Conservation (phyloP, 2,329 filamentous ascomycete species). For the Penicillium griseofulvum region DNA sequence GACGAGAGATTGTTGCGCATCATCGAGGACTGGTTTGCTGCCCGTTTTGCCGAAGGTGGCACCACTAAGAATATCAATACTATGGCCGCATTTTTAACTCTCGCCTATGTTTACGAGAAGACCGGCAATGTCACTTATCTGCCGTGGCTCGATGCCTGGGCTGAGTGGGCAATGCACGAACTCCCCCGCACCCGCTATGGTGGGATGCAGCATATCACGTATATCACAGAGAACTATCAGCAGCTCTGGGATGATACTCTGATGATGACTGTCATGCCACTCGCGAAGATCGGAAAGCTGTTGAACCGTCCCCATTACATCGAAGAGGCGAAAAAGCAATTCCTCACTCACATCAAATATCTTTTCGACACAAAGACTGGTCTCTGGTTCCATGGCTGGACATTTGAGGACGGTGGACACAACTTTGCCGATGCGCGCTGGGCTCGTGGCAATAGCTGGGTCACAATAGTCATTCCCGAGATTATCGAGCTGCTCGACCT, state of each 20-base stretch:
- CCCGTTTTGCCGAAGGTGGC: slow-evolving; percentile 65
- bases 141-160: slow-evolving; percentile 77
- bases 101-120: slow-evolving; percentile 75
- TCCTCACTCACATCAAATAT: slow-evolving; percentile 75
- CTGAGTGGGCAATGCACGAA: slow-evolving; percentile 78
- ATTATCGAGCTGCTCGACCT: slow-evolving; percentile 72
- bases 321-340: slow-evolving; percentile 74
- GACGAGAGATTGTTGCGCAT: slow-evolving; percentile 59
- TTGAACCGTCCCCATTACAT: slow-evolving; percentile 70
- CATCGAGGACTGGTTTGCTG: slow-evolving; percentile 71
- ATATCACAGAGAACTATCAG: slow-evolving; percentile 66
- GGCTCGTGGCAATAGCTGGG: slow-evolving; percentile 61
- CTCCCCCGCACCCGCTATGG: slow-evolving; percentile 68
- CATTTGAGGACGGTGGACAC: slow-evolving; percentile 65
- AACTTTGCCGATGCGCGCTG: slow-evolving; percentile 57
- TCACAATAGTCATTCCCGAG: slow-evolving; percentile 81
- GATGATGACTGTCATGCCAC: slow-evolving; percentile 82
- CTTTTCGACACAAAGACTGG: slow-evolving; percentile 70
- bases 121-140: slow-evolving; percentile 66
- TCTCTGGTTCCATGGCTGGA: slow-evolving; percentile 80
- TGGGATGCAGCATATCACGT: slow-evolving; percentile 74
- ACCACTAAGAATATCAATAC: slow-evolving; percentile 87
- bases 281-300: slow-evolving; percentile 74
- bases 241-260: slow-evolving; percentile 83
- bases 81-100: slow-evolving; percentile 73